phyloP scores from a whole-genome alignment of 768 basidiomycete species.

The Macrolepiota fuliginosa region DNA sequence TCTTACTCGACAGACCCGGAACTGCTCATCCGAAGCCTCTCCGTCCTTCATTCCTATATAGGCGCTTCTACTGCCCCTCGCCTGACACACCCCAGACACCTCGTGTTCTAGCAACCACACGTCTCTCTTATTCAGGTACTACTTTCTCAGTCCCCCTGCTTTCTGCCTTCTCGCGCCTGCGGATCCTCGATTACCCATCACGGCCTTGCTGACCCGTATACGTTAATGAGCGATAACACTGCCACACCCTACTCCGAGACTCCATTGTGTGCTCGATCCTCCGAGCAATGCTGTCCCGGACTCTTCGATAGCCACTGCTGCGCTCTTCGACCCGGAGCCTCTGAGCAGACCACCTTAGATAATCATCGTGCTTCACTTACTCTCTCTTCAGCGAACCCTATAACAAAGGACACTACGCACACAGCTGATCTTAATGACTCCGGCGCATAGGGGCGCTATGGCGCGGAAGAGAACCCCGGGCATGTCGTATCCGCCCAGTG shows the following conservation, averaged over 20 bases:
- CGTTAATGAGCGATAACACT: neutral
- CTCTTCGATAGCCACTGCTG: too few species aligned
- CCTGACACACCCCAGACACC: neutral
- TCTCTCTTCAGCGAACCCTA: too few species aligned
- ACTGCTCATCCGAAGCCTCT: too few species aligned
- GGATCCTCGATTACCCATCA: neutral
- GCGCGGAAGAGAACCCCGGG: too few species aligned
- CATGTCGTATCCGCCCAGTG: too few species aligned
- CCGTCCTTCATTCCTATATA: neutral
- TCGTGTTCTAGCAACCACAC: neutral
- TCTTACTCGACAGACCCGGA: too few species aligned
- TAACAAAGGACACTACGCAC: too few species aligned
- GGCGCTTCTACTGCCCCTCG: neutral
- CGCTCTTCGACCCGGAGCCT: too few species aligned
- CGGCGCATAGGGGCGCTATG: too few species aligned
- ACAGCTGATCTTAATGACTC: too few species aligned
- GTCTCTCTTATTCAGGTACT: neutral
- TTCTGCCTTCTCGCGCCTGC: neutral
- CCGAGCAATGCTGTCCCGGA: neutral
- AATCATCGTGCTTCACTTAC: too few species aligned
- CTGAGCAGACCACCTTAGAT: too few species aligned
- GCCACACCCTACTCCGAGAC: neutral
- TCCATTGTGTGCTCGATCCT: neutral
- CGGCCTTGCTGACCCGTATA: neutral
- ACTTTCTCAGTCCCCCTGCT: neutral